A percentile compares a stretch with the other conserved stretches of the same genome.
Conservation (phyloP, 345 rosid genomes). For the Sisymbrium altissimum region DNA sequence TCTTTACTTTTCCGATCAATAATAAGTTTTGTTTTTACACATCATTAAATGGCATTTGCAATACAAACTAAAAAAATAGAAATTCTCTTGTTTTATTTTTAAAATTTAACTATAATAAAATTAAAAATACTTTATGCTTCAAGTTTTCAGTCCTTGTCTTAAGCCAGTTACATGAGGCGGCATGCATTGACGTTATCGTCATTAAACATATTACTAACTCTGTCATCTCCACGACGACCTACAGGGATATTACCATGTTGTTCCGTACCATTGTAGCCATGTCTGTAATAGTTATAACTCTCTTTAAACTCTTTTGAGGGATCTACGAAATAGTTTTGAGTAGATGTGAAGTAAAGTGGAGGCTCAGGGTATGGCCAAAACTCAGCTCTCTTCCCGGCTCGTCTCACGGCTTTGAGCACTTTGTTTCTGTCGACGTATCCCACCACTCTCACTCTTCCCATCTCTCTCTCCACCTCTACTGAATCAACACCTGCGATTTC, state of each 20-base stretch:
- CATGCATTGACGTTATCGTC: conserved; percentile 93
- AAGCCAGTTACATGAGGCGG: conserved; percentile 52
- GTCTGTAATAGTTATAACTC: conserved; percentile 78
- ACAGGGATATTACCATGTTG: conserved; percentile 68
- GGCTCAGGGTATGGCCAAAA: conserved; percentile 91
- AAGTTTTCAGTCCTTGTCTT: background rate
- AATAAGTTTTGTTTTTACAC: background rate
- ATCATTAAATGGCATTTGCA: background rate
- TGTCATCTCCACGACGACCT: conserved; percentile 77
- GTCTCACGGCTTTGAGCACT: conserved; percentile 75
- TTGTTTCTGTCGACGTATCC: conserved; percentile 90
- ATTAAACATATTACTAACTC: conserved; percentile 87
- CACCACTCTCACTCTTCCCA: conserved; percentile 73
- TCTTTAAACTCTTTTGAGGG: conserved; percentile 76
- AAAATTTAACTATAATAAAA: background rate
- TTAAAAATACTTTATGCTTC: background rate
- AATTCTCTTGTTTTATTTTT: background rate
- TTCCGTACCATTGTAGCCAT: conserved; percentile 70
- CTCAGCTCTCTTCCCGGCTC: conserved; percentile 89
- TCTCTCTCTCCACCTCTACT: conserved; percentile 64
- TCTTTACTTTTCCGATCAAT: background rate
- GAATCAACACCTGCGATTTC: conserved; percentile 65
- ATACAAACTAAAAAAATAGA: background rate
- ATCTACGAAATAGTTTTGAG: conserved; percentile 63
- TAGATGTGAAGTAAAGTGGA: conserved; percentile 74